phyloP scores from a whole-genome alignment of 73 alveolate genomes.

The Paramecium bursaria region DNA sequence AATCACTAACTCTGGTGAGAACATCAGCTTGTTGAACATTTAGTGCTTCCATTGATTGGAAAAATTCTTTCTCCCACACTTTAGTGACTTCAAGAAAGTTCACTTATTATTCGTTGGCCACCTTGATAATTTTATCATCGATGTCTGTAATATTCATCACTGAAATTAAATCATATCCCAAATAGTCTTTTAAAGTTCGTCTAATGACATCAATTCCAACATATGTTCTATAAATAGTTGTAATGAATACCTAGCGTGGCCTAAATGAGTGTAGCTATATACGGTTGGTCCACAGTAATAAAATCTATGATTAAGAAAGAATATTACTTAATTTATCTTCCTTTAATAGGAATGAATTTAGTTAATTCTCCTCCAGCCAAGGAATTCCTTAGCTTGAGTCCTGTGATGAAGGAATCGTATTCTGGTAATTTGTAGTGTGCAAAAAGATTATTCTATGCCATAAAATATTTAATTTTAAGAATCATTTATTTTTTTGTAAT shows the following conservation, averaged over 20 bases:
- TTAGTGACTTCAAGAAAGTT: conserved; percentile 85
- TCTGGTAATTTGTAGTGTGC: conserved; percentile 49
- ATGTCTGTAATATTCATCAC: conserved; percentile 99
- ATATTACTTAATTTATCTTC: conserved; percentile 55
- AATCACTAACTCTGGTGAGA: conserved; percentile 98
- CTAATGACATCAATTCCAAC: conserved; percentile 94
- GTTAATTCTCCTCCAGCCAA: conserved; percentile 36
- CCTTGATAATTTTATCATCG: conserved; percentile 98
- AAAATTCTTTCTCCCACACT: conserved; percentile 93
- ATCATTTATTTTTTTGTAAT: no score
- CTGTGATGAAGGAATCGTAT: conserved; percentile 35
- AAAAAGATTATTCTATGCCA: conserved; percentile 36
- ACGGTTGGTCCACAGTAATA: conserved; percentile 73
- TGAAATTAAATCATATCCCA: conserved; percentile 87
- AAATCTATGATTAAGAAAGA: conserved; percentile 22
- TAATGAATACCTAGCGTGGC: conserved; percentile 94
- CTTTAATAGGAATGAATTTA: conserved; percentile 63
- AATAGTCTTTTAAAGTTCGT: conserved; percentile 88
- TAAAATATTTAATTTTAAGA: no score
- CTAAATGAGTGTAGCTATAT: conserved; percentile 98
- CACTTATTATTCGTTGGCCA: conserved; percentile 84
- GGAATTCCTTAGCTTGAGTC: conserved; percentile 29
- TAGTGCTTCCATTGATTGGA: conserved; percentile 96
- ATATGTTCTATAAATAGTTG: conserved; percentile 83
- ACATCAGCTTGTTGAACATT: conserved; percentile 97